These are phyloP conservation scores for Sistotremastrum niveocremeum DNA, from an alignment of 768 basidiomycete species.

Conservation along the genomic window DNA sequence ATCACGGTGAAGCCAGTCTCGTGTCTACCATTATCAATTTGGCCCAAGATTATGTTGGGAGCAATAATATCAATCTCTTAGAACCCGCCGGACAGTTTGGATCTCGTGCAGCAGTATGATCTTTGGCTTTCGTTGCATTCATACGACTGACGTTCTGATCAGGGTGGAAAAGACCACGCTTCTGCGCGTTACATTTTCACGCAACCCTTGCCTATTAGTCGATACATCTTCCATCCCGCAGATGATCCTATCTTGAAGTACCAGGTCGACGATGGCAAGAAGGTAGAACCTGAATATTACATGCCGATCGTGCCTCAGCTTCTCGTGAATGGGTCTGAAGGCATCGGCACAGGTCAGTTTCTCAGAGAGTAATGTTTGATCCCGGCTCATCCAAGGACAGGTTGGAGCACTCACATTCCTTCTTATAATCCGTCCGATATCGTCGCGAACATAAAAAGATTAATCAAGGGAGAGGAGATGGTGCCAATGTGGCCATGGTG, in stretches of 20 bases:
- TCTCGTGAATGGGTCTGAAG: conserved; percentile 88
- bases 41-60: conserved; percentile 89
- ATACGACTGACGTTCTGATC: conserved; percentile 19
- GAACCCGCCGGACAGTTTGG: conserved; percentile 90
- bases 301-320: conserved; percentile 82
- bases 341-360: conserved; percentile 83
- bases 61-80: conserved; percentile 87
- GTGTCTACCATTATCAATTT: conserved; percentile 83
- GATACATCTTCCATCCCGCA: conserved; percentile 62
- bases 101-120: conserved; percentile 41
- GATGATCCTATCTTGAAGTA: conserved; percentile 81
- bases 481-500: conserved; percentile 93
- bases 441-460: conserved; percentile 69
- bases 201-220: conserved; percentile 55
- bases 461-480: conserved; percentile 77
- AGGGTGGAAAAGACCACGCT: conserved; percentile 94
- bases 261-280: conserved; percentile 71
- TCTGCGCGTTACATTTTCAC: conserved; percentile 96
- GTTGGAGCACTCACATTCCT: conserved; percentile 91
- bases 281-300: conserved; percentile 92
- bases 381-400: conserved; percentile 22
- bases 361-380: neutral
- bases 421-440: conserved; percentile 89
- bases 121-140: conserved; percentile 3
- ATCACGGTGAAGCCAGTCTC: conserved; percentile 88